Evolutionary conservation across 345 rosid species (phyloP).

Genomic region (Euclidium syriacum): DNA sequence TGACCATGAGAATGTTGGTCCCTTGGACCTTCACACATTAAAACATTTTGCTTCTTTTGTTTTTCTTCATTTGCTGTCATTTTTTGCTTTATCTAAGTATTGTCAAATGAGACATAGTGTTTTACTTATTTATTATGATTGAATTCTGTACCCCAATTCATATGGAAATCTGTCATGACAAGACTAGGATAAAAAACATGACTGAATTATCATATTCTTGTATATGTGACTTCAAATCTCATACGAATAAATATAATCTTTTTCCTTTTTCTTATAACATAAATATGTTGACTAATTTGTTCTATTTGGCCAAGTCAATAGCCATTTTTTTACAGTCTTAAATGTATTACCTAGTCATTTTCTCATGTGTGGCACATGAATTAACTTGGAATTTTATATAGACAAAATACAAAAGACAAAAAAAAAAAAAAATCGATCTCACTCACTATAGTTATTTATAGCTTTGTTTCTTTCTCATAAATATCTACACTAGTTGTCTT

Average conservation of each 20-base stretch:
- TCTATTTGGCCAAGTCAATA: constrained; percentile 12
- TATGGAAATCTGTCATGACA: too few species aligned
- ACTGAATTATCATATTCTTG: too few species aligned
- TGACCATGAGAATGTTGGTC: constrained; percentile 34
- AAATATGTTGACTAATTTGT: neutral
- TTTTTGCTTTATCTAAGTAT: constrained; percentile 10
- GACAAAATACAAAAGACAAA: neutral
- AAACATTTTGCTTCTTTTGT: constrained; percentile 3
- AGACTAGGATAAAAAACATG: too few species aligned
- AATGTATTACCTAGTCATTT: constrained; percentile 6
- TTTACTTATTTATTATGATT: too few species aligned
- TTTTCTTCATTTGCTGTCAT: constrained; percentile 8
- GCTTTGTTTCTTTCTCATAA: neutral
- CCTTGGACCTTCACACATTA: constrained; percentile 14
- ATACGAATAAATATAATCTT: neutral
- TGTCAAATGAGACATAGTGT: constrained; percentile 3
- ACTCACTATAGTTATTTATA: neutral
- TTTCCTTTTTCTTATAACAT: neutral
- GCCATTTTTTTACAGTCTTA: constrained; percentile 14
- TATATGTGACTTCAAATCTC: neutral
- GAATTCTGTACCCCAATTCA: too few species aligned
- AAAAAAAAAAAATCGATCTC: too few species aligned
- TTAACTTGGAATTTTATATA: neutral
- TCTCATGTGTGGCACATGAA: constrained; percentile 13
- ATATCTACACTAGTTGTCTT: constrained; percentile 1